Evolutionary conservation across 1,284 basidiomycete genomes (phyloP), one percentile per base, ranked within the genome.

Genomic region (Cryptococcus depauperatus): DNA sequence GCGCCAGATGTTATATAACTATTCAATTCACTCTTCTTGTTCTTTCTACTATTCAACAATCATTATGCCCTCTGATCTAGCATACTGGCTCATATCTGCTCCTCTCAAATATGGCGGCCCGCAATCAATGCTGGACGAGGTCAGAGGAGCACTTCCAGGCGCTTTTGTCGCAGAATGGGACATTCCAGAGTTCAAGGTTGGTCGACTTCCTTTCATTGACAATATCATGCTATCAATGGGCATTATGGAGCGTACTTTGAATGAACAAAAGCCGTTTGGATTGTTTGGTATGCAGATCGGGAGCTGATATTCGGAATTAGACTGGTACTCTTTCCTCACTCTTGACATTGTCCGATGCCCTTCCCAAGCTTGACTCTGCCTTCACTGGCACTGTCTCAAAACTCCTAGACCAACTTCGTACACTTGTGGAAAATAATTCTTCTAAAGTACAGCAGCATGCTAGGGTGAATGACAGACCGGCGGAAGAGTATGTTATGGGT

Each of bases 321-420:
- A 89, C 91, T 49, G 93, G 93, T 45, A 98, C 93, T 0, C 79
- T 99, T 22, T 92, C 93, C 52, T 78, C 81, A 23, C 81, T 99
- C 48, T 82, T 99, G 54, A 77, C 80, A 3, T 78, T 98, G 39
- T 93, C 90, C 14, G 95, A 98, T 64, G 82, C 86, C 43, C 77
- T 98, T 35, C 88, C 91, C 13, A 97, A 96, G 73, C 81, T 85
- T 52, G 95, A 98, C 58, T 66, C 78, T n/a, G 79, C 79, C 73
- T 91, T 95, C 74, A 96, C 88, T 3, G 74, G 79, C 19, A 81
- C 83, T 10, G 84, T 93, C 48, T 85, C 85, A 51, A 97, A 96
- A 77, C 84, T 85, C 21, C 88, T 97, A 48, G 95, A 98, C 63
- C 92, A 90, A 0, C 78, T 97, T 41, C 85, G 91, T 38, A 87